These are phyloP conservation scores for Ophiostoma piceae DNA, from an alignment of 2,329 filamentous ascomycete genomes.

Conservation along the genomic window DNA sequence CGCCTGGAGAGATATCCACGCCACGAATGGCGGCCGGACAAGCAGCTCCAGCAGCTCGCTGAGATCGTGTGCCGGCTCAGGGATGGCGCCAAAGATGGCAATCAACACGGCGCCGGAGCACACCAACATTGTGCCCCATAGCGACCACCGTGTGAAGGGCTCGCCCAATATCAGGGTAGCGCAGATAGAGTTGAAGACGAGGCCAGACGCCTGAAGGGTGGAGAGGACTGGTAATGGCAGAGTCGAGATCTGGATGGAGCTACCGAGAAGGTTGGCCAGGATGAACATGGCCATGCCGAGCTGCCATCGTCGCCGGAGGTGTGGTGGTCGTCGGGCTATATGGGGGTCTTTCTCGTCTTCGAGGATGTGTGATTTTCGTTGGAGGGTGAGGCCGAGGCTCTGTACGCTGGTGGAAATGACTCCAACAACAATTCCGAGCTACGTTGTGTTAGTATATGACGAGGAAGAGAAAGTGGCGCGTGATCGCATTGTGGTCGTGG, in stretches of 20 bases:
- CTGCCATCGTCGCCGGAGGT: conserved; percentile 90
- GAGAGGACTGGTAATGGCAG: conserved; percentile 90
- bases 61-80: conserved; percentile 84
- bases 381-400: conserved; percentile 87
- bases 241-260: conserved; percentile 95
- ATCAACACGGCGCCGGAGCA: conserved; percentile 86
- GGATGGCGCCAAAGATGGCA: conserved; percentile 87
- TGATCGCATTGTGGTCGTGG: background rate
- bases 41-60: conserved; percentile 74
- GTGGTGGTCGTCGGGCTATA: conserved; percentile 76
- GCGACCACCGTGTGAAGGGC: conserved; percentile 90
- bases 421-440: conserved; percentile 91
- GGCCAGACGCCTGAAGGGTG: conserved; percentile 87
- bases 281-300: conserved; percentile 97
- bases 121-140: conserved; percentile 82
- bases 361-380: conserved; percentile 95
- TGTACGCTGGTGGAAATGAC: conserved; percentile 91
- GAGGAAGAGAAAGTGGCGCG: background rate
- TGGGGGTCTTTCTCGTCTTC: conserved; percentile 87
- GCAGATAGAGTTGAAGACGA: conserved; percentile 98
- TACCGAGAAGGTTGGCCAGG: conserved; percentile 86
- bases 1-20: conserved; percentile 82
- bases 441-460: conserved; percentile 7
- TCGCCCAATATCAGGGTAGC: conserved; percentile 88
- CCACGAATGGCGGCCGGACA: conserved; percentile 66